Percentiles rank a stretch among this genome's conserved stretches.
Conservation (phyloP, 257 asterid species). For the Nicotiana tomentosiformis region DNA sequence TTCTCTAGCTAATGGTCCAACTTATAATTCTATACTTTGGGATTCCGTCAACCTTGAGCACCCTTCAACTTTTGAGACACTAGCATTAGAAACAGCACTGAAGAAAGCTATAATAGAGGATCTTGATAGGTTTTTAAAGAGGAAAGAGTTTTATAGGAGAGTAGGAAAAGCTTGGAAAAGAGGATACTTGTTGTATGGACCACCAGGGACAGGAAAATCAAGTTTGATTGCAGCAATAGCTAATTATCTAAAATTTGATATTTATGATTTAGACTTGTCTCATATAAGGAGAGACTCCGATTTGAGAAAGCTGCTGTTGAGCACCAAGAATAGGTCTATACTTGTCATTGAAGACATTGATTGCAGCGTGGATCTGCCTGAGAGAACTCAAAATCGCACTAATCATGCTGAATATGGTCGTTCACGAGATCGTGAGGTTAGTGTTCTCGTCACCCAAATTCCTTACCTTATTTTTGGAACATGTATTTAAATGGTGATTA, state of each 20-base stretch:
- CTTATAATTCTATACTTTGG: slow-evolving; percentile 24
- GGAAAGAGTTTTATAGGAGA: slow-evolving; percentile 56
- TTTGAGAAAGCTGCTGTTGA: slow-evolving; percentile 54
- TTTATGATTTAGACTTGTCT: slow-evolving; percentile 62
- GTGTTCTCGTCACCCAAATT: background rate
- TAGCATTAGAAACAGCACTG: slow-evolving; percentile 45
- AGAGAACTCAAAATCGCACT: slow-evolving; percentile 20
- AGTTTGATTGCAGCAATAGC: slow-evolving; percentile 77
- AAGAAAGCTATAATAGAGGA: slow-evolving; percentile 39
- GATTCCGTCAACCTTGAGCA: slow-evolving; percentile 59
- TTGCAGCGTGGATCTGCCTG: slow-evolving; percentile 50
- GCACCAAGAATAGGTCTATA: slow-evolving; percentile 55
- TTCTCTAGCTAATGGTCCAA: slow-evolving; percentile 19
- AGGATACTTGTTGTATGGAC: slow-evolving; percentile 68
- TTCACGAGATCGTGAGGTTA: slow-evolving; percentile 29
- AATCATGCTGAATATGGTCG: slow-evolving; percentile 5
- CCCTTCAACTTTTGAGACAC: slow-evolving; percentile 62
- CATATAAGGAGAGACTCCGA: slow-evolving; percentile 47
- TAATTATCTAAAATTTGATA: slow-evolving; percentile 60
- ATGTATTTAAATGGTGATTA: background rate
- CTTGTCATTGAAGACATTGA: slow-evolving; percentile 79
- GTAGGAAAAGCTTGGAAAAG: slow-evolving; percentile 85
- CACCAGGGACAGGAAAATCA: slow-evolving; percentile 79
- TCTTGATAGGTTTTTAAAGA: slow-evolving; percentile 50
- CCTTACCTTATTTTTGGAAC: too few relatives aligned